These are phyloP conservation scores for Xylaria sp. DNA, from an alignment of 2,329 filamentous ascomycete genomes.

Conservation along the genomic window DNA sequence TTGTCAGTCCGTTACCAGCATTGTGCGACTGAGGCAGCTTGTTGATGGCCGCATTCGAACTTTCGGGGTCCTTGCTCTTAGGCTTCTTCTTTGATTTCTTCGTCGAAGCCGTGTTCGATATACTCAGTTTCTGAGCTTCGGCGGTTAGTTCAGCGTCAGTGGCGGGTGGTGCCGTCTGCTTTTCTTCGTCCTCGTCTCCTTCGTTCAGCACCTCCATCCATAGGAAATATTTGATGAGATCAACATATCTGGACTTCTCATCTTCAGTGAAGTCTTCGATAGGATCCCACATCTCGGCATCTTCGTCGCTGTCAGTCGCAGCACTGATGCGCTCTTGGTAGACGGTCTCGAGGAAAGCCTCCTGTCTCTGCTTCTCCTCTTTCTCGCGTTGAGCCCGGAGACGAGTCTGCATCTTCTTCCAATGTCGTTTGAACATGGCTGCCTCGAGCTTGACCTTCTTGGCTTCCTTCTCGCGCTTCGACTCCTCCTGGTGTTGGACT, in stretches of 20 bases:
- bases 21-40: constrained; percentile 5
- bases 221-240: constrained; percentile 52
- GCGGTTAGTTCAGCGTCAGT: constrained; percentile 1
- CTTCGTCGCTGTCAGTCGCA: constrained; percentile 40
- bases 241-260: constrained; percentile 50
- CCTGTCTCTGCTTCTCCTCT: constrained; percentile 50
- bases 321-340: constrained; percentile 48
- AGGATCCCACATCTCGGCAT: constrained; percentile 53
- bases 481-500: constrained; percentile 52
- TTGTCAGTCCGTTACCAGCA: background rate
- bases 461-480: constrained; percentile 52
- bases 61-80: constrained; percentile 31
- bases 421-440: constrained; percentile 53
- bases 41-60: background rate
- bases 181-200: constrained; percentile 15
- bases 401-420: constrained; percentile 50
- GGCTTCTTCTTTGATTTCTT: constrained; percentile 44
- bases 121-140: constrained; percentile 4
- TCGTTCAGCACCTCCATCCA: constrained; percentile 44
- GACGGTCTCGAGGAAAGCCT: constrained; percentile 50
- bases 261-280: constrained; percentile 54
- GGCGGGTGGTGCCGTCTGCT: background rate
- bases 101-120: constrained; percentile 31
- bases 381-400: constrained; percentile 46
- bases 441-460: constrained; percentile 56